A percentile compares a stretch with the other conserved stretches of the same genome.
These are phyloP conservation scores for Pseudocercospora crystallina DNA, from an alignment of 2,329 filamentous ascomycete species.

Conservation along the genomic window DNA sequence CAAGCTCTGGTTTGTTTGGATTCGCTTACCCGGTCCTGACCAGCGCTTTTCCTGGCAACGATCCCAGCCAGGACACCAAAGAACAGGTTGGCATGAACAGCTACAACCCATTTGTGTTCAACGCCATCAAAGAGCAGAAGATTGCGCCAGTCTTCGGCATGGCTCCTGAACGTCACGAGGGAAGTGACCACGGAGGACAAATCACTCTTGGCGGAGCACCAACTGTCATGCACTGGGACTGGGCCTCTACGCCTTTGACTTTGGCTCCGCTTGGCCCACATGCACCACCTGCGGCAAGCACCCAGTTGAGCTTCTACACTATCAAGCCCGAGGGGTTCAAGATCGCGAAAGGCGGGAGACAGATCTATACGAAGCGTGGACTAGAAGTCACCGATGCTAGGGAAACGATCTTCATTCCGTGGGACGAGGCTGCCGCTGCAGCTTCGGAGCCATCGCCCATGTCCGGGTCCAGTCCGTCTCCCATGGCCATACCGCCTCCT, in stretches of 20 bases:
- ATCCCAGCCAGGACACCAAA: constrained; percentile 20
- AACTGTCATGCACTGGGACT: neutral
- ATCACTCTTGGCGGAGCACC: neutral
- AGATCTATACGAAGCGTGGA: too few species aligned
- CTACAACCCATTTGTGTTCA: constrained; percentile 52
- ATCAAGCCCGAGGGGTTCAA: neutral
- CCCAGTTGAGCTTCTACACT: neutral
- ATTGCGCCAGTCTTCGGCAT: constrained; percentile 45
- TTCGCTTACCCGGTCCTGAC: constrained; percentile 47
- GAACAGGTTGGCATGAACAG: neutral
- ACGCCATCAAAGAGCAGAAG: constrained; percentile 44
- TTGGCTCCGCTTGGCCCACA: neutral
- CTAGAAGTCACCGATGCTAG: neutral
- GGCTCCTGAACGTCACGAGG: constrained; percentile 30
- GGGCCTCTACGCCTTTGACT: neutral
- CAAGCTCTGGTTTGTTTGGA: constrained; percentile 50
- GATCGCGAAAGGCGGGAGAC: neutral
- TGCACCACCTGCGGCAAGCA: neutral
- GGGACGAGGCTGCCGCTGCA: too few species aligned
- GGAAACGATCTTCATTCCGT: neutral
- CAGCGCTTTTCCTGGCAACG: constrained; percentile 35
- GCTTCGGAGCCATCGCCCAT: too few species aligned
- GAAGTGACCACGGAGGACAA: neutral
- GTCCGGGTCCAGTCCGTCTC: neutral
- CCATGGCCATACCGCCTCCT: neutral